These are phyloP conservation scores for Polymyxa betae DNA, from an alignment of 208 protist genomes.

Conservation along the genomic window DNA sequence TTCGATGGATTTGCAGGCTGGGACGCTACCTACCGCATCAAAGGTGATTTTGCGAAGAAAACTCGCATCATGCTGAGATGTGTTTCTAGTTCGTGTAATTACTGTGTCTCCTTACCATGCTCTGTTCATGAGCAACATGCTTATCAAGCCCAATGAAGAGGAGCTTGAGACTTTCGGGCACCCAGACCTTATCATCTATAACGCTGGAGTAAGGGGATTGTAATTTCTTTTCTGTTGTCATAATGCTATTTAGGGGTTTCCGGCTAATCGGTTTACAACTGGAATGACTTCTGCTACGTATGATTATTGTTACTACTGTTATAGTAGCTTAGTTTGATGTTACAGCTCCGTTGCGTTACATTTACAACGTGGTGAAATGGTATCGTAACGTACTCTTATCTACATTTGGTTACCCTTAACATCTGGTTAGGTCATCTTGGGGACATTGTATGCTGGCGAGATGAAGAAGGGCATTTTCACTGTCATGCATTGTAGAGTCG, in stretches of 20 bases:
- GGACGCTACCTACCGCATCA: conserved; percentile 86
- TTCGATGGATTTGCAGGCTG: conserved; percentile 88
- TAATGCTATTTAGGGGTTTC: conserved; percentile 70
- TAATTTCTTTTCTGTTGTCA: background rate
- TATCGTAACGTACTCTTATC: too few relatives aligned
- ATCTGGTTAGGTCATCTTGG: conserved; percentile 69
- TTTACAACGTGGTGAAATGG: background rate
- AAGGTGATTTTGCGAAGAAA: conserved; percentile 70
- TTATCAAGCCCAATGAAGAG: conserved; percentile 85
- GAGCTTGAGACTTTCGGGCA: conserved; percentile 87
- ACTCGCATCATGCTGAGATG: too few relatives aligned
- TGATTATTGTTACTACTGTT: background rate
- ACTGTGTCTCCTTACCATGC: conserved; percentile 89
- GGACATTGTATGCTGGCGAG: conserved; percentile 93
- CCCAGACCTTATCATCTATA: conserved; percentile 81
- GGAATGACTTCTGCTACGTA: conserved; percentile 67
- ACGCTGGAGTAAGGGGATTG: background rate
- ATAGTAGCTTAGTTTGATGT: background rate
- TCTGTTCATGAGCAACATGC: conserved; percentile 94
- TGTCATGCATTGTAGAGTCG: conserved; percentile 84
- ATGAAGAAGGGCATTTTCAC: conserved; percentile 97
- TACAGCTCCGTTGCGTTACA: background rate
- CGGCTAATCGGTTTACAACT: conserved; percentile 82
- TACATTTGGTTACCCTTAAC: too few relatives aligned
- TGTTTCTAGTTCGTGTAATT: conserved; percentile 77